phyloP scores from a whole-genome alignment of 176 grass and related monocot species.

The Typha latifolia region DNA sequence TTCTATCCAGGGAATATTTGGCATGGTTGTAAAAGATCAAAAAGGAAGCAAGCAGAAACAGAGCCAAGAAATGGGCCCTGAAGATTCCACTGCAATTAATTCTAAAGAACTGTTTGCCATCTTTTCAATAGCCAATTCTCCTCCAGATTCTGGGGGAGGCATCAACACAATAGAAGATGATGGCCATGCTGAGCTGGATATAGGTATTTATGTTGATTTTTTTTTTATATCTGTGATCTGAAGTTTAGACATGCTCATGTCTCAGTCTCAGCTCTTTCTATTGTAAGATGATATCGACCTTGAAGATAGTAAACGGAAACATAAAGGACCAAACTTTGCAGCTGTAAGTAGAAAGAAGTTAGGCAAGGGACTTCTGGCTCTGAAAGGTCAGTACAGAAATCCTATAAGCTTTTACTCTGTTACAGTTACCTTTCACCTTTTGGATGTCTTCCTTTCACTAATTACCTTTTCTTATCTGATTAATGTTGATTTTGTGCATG shows the following conservation, averaged over 20 bases:
- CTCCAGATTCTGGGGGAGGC: conserved; percentile 41
- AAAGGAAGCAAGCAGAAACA: conserved; percentile 81
- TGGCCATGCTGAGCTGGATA: conserved; percentile 52
- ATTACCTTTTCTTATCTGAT: neutral
- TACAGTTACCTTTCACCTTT: conserved; percentile 14
- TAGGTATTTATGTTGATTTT: conserved; percentile 42
- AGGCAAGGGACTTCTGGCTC: conserved; percentile 60
- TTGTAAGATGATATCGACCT: conserved; percentile 82
- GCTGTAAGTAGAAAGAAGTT: conserved; percentile 74
- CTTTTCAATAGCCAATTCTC: conserved; percentile 64
- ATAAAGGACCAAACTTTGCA: conserved; percentile 69
- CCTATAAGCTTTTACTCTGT: conserved; percentile 5
- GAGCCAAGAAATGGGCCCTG: conserved; percentile 34
- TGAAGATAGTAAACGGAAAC: conserved; percentile 58
- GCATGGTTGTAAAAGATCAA: conserved; percentile 74
- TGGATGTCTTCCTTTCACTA: neutral
- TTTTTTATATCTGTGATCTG: neutral
- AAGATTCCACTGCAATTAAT: conserved; percentile 28
- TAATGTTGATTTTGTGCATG: neutral
- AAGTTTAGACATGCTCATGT: neutral
- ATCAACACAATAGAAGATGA: conserved; percentile 45
- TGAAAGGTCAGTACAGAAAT: conserved; percentile 55
- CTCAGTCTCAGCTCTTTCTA: conserved; percentile 20
- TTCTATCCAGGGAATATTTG: conserved; percentile 66
- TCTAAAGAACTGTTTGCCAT: conserved; percentile 51